These are phyloP conservation scores for Alternaria metachromatica DNA, from an alignment of 2,329 filamentous ascomycete species.

Conservation along the genomic window DNA sequence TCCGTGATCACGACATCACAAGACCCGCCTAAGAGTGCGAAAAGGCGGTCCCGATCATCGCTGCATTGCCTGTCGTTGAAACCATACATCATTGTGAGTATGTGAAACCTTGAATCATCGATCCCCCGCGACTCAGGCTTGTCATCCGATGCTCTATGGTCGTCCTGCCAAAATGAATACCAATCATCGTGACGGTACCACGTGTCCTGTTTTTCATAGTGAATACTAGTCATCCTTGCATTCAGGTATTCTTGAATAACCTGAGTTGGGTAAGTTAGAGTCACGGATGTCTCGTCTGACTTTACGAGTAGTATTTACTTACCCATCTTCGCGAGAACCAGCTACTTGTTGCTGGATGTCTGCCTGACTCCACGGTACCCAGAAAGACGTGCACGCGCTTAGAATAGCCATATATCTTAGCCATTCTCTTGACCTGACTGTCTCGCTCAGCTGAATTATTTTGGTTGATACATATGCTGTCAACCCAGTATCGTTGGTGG, in stretches of 20 bases:
- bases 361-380: neutral
- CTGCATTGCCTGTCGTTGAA: too few species aligned
- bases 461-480: neutral
- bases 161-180: too few species aligned
- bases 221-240: too few species aligned
- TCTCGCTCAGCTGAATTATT: neutral
- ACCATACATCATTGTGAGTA: too few species aligned
- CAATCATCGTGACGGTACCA: too few species aligned
- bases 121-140: too few species aligned
- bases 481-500: neutral
- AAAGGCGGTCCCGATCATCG: too few species aligned
- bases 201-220: too few species aligned
- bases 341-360: neutral
- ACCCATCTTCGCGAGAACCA: neutral
- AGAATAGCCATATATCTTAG: neutral
- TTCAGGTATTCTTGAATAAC: neutral
- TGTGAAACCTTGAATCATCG: too few species aligned
- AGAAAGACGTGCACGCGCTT: neutral
- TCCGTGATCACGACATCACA: too few species aligned
- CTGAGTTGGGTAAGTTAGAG: neutral
- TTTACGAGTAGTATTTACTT: neutral
- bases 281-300: neutral
- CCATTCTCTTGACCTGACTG: neutral
- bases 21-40: too few species aligned
- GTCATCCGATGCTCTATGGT: too few species aligned